Base-by-base conservation (phyloP, 192 early-diverging fungal genomes). In the Coemansia sp. region DNA sequence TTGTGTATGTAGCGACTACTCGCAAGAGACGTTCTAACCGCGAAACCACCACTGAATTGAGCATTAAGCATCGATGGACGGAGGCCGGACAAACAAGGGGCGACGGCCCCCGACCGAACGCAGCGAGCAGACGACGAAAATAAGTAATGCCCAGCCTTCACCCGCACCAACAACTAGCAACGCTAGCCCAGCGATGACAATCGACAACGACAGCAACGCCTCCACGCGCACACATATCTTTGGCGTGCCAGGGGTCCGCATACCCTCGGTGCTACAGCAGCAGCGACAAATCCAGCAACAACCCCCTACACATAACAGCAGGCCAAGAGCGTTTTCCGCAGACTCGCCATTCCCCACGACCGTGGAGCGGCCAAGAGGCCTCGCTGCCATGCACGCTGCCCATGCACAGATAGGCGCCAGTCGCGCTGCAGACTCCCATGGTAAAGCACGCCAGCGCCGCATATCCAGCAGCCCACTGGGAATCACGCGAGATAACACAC, bases 141-240 rank as follows among this genome's bases (percentile, higher is more conserved):
- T n/a, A 19, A 19, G 53, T 5, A 22, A 32, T 29, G 4, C 53
- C 14, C 45, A 6, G 33, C 25, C 25, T 17, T 55, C 53, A 22
- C 53, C 55, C 4, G 49, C 9, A 52, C 49, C 22, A 40, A 60
- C 63, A 40, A 43, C 20, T 4, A 34, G n/a, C 9, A 14, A 22
- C 52, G n/a, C 52, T 15, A 76, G 65, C 29, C 65, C 74, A 17
- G 60, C 67, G 23, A 23, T 62, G 32, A 69, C 72, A 17, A 74
- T 68, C 45, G 69, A 72, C 66, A 56, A 68, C 63, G 73, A 71
- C 60, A 80, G 73, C 54, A 62, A 58, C 14, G 61, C 77, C 2
- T 74, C 73, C n/a, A 71, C 55, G 0, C 66, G 65, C 5, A 65
- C 72, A 0, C 72, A 80, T 33, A 67, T 74, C 40, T 69, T 71